phyloP scores from a whole-genome alignment of 805 yeast genomes.

The Sungouiozyma ichnusensis region DNA sequence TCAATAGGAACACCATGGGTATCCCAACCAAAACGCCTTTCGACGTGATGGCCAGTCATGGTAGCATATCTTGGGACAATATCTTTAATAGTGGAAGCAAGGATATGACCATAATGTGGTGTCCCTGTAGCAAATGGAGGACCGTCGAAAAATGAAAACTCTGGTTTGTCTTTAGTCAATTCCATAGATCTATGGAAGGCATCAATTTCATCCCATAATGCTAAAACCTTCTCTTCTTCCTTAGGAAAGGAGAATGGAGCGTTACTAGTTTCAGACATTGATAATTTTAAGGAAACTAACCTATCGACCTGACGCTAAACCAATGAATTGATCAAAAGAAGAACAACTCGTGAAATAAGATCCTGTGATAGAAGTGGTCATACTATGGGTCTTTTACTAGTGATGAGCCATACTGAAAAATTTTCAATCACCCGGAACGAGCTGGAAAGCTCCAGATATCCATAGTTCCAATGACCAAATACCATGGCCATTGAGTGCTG shows the following conservation, averaged over 20 bases:
- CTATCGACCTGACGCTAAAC: too few relatives aligned
- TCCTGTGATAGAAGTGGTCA: too few relatives aligned
- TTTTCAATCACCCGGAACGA: too few relatives aligned
- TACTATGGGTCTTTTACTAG: too few relatives aligned
- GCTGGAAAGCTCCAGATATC: too few relatives aligned
- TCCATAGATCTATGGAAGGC: conserved; percentile 87
- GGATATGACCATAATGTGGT: conserved; percentile 96
- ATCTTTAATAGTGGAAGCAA: conserved; percentile 95
- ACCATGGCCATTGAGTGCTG: too few relatives aligned
- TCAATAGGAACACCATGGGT: conserved; percentile 98
- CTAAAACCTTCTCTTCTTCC: conserved; percentile 77
- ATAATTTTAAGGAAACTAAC: too few relatives aligned
- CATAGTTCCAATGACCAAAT: too few relatives aligned
- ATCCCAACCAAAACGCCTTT: conserved; percentile 99
- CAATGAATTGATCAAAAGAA: too few relatives aligned
- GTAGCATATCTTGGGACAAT: conserved; percentile 96
- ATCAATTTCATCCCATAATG: conserved; percentile 79
- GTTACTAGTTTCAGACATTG: conserved; percentile 29
- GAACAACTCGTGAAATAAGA: too few relatives aligned
- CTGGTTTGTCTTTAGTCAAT: conserved; percentile 74
- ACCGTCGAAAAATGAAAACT: conserved; percentile 92
- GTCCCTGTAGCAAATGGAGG: conserved; percentile 99
- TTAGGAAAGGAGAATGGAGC: conserved; percentile 62
- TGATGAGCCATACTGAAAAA: too few relatives aligned
- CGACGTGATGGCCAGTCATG: conserved; percentile 94